Conservation (phyloP, 176 grass and related monocot species). For the Hyparrhenia diplandra region DNA sequence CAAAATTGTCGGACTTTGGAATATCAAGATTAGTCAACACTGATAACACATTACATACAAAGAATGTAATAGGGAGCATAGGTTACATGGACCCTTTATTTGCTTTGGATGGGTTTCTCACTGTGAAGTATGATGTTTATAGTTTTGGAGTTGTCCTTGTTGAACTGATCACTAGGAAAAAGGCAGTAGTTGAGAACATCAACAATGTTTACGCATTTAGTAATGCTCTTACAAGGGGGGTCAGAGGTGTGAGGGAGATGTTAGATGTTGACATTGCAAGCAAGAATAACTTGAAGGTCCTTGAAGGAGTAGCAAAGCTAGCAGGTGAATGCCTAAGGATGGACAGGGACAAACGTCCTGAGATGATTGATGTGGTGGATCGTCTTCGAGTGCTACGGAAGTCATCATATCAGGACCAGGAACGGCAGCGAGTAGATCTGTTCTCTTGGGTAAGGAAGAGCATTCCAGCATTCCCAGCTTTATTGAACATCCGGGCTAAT, state of each 20-base stretch:
- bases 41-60: background rate
- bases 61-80: background rate
- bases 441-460: background rate
- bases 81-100: constrained; percentile 29
- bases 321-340: constrained; percentile 11
- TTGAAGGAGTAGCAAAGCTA: background rate
- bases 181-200: background rate
- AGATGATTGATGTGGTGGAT: background rate
- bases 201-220: background rate
- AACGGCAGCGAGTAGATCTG: background rate
- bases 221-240: background rate
- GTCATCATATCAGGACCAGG: too few species aligned
- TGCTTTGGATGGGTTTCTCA: background rate
- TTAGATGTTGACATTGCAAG: background rate
- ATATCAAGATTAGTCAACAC: constrained; percentile 12
- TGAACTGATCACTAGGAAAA: constrained; percentile 12
- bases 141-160: constrained; percentile 12
- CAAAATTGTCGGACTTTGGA: constrained; percentile 10
- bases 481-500: background rate
- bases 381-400: background rate
- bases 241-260: background rate
- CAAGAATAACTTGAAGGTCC: background rate
- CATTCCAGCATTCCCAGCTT: background rate
- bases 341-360: background rate
- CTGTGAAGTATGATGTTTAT: constrained; percentile 20